phyloP scores from a whole-genome alignment of 2,329 filamentous ascomycete species.

The Sporothrix inflata region DNA sequence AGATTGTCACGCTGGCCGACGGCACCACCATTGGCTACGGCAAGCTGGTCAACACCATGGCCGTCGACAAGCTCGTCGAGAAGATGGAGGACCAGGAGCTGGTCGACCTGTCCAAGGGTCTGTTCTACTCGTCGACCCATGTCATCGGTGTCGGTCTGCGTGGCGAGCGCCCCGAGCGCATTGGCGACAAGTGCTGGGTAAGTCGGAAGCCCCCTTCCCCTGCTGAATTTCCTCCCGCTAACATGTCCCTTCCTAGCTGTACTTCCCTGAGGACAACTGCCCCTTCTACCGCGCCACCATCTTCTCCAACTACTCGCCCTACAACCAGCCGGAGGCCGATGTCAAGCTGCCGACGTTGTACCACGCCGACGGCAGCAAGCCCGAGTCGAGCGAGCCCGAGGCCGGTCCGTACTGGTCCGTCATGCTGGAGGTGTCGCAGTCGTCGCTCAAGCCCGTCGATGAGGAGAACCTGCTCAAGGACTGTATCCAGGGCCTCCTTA shows the following conservation, averaged over 20 bases:
- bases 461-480: conserved; percentile 82
- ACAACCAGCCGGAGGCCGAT: conserved; percentile 88
- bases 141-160: conserved; percentile 96
- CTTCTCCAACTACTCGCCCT: conserved; percentile 99
- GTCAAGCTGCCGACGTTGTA: conserved; percentile 86
- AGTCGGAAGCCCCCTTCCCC: conserved; percentile 37
- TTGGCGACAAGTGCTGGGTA: conserved; percentile 99
- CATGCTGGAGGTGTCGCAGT: conserved; percentile 98
- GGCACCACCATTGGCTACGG: conserved; percentile 89
- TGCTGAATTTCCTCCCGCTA: not conserved
- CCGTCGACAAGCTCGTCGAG: conserved; percentile 85
- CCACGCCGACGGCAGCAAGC: conserved; percentile 82
- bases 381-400: conserved; percentile 71
- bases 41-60: conserved; percentile 95
- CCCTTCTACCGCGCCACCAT: conserved; percentile 99
- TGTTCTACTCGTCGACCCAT: conserved; percentile 97
- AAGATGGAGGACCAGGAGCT: conserved; percentile 87
- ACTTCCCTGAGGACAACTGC: conserved; percentile 99
- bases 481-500: conserved; percentile 93
- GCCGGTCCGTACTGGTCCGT: conserved; percentile 99
- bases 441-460: conserved; percentile 91
- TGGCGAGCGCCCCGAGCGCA: conserved; percentile 87
- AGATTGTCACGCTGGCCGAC: conserved; percentile 79
- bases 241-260: conserved; percentile 62
- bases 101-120: conserved; percentile 78